Conservation (phyloP, 2,329 filamentous ascomycete genomes). For the Aureobasidium sp. region DNA sequence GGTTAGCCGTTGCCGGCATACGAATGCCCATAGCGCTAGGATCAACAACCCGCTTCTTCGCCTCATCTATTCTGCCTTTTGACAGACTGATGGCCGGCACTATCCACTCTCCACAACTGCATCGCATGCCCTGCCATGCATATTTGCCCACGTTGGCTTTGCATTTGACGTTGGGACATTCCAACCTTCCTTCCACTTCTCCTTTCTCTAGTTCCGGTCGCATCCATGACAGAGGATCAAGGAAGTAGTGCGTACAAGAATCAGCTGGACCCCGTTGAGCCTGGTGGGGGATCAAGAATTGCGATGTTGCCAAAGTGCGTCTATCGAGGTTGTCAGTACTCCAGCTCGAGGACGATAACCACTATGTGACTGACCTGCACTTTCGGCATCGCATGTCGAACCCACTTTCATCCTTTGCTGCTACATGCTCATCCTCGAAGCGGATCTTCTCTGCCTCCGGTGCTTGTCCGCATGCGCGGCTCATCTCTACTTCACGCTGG, state of each 20-base stretch:
- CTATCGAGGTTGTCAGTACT: slow-evolving; percentile 28
- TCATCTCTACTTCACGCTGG: slow-evolving; percentile 56
- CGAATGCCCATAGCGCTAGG: slow-evolving; percentile 28
- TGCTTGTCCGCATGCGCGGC: slow-evolving; percentile 67
- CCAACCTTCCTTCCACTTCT: slow-evolving; percentile 72
- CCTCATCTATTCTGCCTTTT: slow-evolving; percentile 72
- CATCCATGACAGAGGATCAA: slow-evolving; percentile 96
- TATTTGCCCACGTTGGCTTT: slow-evolving; percentile 82
- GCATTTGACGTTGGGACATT: slow-evolving; percentile 82
- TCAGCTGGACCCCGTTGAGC: slow-evolving; percentile 28
- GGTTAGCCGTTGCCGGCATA: slow-evolving; percentile 23
- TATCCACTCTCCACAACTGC: slow-evolving; percentile 84
- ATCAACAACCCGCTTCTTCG: slow-evolving; percentile 18
- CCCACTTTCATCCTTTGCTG: slow-evolving; percentile 31
- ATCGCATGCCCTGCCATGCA: slow-evolving; percentile 91
- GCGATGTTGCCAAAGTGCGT: slow-evolving; percentile 54
- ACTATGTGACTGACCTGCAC: slow-evolving; percentile 56
- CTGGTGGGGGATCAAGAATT: slow-evolving; percentile 62
- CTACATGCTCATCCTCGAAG: slow-evolving; percentile 64
- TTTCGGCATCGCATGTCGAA: slow-evolving; percentile 79
- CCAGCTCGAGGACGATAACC: background rate
- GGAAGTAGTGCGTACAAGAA: slow-evolving; percentile 74
- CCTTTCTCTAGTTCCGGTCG: slow-evolving; percentile 73
- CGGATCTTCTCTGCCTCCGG: slow-evolving; percentile 68
- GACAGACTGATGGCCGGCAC: slow-evolving; percentile 84